Evolutionary conservation across 2,329 filamentous ascomycete species (phyloP), one percentile per base, ranked within the genome.

Genomic region (Penicillium sp.): DNA sequence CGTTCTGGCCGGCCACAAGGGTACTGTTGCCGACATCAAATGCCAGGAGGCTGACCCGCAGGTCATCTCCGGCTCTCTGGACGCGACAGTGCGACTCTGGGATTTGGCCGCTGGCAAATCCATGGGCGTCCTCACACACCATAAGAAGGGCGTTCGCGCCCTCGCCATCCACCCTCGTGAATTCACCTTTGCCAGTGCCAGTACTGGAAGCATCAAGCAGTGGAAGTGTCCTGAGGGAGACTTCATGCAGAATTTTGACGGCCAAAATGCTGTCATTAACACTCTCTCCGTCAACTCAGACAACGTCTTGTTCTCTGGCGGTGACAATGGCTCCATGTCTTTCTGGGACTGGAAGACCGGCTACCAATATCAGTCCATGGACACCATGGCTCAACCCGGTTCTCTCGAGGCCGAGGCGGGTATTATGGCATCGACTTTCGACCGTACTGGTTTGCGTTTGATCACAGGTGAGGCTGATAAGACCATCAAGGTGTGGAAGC

Each of bases 341-440:
- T 99, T 99, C 79, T 99, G 92, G 89, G 95, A 99, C 71, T 99
- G 94, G 94, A 97, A 97, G 76, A 89, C 91, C 0, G 94, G 95
- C 0, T 85, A 99, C 70, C 83, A 88, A 44, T 99, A 94, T 77
- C 94, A 99, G 74, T 83, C 85, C 8, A 81, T 93, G 12, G 92
- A 99, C 63, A 95, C 90, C 3, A 90, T 90, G 7, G 94, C 94
- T 0, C 94, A 99, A 71, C 94, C 94, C 0, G 94, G 94, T 45
- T 95, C 89, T 16, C 77, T 99, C 23, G 92, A 97, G 65, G 94
- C 94, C 6, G 94, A 99, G 74, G 87, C 90, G 6, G 95, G 95
- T 48, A 85, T 99, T 62, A 96, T 99, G 87, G 90, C 88, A 68
- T 91, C 89, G 13, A 96, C 87, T 0, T 99, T 95, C 68, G 94